Evolutionary conservation across 2,329 filamentous ascomycete species (phyloP).

Genomic region (Hypoxylon sp.): DNA sequence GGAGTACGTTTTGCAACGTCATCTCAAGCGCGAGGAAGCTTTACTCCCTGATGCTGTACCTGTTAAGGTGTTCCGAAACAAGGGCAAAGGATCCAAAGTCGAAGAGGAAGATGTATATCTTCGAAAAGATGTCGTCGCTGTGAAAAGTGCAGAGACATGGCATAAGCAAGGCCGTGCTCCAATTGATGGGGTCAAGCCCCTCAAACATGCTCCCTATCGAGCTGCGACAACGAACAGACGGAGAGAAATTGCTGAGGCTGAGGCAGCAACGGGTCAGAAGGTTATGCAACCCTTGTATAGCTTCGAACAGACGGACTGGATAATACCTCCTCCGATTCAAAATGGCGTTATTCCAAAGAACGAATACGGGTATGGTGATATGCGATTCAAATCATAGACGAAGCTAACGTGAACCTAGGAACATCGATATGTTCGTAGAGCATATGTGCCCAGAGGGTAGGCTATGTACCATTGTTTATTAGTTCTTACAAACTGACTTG

Average conservation of each 20-base stretch:
- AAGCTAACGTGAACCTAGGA: conserved; percentile 56
- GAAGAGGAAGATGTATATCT: conserved; percentile 85
- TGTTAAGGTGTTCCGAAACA: conserved; percentile 80
- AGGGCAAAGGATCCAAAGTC: conserved; percentile 78
- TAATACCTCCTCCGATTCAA: conserved; percentile 87
- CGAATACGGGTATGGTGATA: conserved; percentile 73
- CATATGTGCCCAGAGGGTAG: conserved; percentile 83
- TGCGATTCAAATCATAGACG: not conserved
- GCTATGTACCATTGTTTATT: conserved; percentile 30
- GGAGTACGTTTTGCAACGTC: conserved; percentile 86
- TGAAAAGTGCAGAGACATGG: conserved; percentile 96
- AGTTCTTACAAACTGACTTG: conserved; percentile 25
- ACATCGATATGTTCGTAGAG: conserved; percentile 94
- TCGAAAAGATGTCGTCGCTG: conserved; percentile 82
- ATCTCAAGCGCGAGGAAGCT: conserved; percentile 93
- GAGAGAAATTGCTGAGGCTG: conserved; percentile 88
- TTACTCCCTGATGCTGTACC: conserved; percentile 76
- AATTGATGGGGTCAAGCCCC: conserved; percentile 75
- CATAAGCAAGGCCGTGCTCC: conserved; percentile 93
- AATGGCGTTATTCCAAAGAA: conserved; percentile 94
- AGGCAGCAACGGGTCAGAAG: conserved; percentile 84
- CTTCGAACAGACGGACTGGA: conserved; percentile 90
- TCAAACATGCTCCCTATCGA: conserved; percentile 90
- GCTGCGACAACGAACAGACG: conserved; percentile 90
- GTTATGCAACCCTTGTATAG: conserved; percentile 89